Base-by-base conservation (phyloP, 768 basidiomycete genomes). In the Rhizopogon salebrosus region DNA sequence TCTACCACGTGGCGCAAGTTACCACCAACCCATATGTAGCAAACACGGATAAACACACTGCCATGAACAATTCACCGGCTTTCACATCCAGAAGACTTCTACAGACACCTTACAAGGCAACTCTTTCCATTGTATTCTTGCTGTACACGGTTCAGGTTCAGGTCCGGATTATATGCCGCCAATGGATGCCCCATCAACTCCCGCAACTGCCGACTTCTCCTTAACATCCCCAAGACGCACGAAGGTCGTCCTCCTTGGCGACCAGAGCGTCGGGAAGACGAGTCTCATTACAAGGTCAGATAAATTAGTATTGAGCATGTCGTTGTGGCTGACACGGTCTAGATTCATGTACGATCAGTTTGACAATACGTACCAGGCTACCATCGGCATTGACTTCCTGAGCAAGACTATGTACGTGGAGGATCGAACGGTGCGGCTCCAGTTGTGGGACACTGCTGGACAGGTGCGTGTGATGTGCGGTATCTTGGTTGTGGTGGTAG, bases 331-430 rank as follows among this genome's bases (percentile, higher is more conserved):
- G 42, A 45, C 36, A 11, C 41, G 18, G 22, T 24, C 31, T 60
- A 95, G 92, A 73, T 90, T 91, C 69, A 95, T 98, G 97, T 99
- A 99, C 69, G 97, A 99, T 73, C 98, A 97, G 1, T 99, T 99
- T 70, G 97, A 99, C 78, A 98, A 98, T 71, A 98, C 95, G 40
- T 99, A 99, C 70, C 92, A 93, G 68, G 93, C 93, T 18, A 95
- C 93, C 9, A 95, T 95, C 66, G 93, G 95, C 53, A 99, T 99
- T 71, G 97, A 99, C 75, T 99, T 99, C 70, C 76, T 99, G 72
- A 95, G 93, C 75, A 99, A 99, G 79, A 98, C 97, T 0, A 95
- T 99, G 92, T 99, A 99, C 71, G 80, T 98, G 53, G 97, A 99
- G 66, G 97, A 99, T 74, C 80, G 97, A 62, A 99, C 97, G 1